Percentiles rank a stretch among this genome's conserved stretches.
These are phyloP conservation scores for Trametes punicea DNA, from an alignment of 768 basidiomycete genomes.

Conservation along the genomic window DNA sequence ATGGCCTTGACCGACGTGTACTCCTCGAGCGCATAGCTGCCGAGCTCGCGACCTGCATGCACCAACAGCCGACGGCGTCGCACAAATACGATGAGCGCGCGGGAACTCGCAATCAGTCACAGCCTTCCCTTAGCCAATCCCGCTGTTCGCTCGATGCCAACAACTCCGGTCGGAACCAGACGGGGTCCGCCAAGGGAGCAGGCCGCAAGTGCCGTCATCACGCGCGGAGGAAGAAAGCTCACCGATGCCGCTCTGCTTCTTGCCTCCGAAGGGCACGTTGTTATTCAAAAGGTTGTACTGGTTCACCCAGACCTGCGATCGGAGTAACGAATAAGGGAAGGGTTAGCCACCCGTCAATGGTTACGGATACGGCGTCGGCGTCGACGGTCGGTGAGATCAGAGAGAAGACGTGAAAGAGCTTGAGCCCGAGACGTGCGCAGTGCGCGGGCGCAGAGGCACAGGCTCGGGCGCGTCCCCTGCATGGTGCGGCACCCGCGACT, in stretches of 20 bases:
- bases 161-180: neutral
- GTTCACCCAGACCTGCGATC: constrained; percentile 89
- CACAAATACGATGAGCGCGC: constrained; percentile 7
- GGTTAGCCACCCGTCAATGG: neutral
- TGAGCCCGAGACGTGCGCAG: neutral
- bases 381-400: neutral
- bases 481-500: neutral
- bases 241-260: constrained; percentile 90
- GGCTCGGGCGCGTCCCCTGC: neutral
- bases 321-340: neutral
- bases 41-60: constrained; percentile 75
- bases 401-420: neutral
- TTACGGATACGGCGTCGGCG: neutral
- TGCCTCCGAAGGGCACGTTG: constrained; percentile 94
- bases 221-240: constrained; percentile 20
- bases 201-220: neutral
- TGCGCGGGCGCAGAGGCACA: neutral
- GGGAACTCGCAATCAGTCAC: neutral
- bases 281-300: constrained; percentile 81
- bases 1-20: constrained; percentile 81
- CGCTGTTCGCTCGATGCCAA: constrained; percentile 15
- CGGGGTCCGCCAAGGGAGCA: neutral
- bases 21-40: constrained; percentile 79
- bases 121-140: constrained; percentile 8
- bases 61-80: neutral